Conservation (phyloP, 2,329 filamentous ascomycete species). For the Catunica adiposa region DNA sequence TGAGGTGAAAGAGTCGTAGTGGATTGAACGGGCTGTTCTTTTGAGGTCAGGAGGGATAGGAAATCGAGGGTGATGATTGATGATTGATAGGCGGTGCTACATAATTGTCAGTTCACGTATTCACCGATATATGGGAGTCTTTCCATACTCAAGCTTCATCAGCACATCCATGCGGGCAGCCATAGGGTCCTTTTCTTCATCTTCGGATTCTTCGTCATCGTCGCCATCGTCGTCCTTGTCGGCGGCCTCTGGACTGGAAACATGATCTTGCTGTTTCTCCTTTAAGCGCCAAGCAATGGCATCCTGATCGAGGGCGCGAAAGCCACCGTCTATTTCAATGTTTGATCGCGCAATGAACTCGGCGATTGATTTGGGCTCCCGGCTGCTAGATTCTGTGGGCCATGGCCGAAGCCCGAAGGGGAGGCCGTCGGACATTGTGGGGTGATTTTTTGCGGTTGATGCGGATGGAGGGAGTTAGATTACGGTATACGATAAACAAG, state of each 20-base stretch:
- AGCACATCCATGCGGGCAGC: slow-evolving; percentile 41
- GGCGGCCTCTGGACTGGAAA: slow-evolving; percentile 25
- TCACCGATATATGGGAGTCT: neutral
- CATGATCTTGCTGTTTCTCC: slow-evolving; percentile 20
- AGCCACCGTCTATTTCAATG: slow-evolving; percentile 54
- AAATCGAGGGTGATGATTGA: slow-evolving; percentile 62
- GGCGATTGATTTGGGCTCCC: slow-evolving; percentile 44
- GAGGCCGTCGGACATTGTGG: slow-evolving; percentile 8
- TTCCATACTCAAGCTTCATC: slow-evolving; percentile 37
- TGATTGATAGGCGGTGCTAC: slow-evolving; percentile 37
- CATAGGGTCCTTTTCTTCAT: slow-evolving; percentile 27
- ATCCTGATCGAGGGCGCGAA: slow-evolving; percentile 62
- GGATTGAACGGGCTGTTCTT: slow-evolving; percentile 56
- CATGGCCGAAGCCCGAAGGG: slow-evolving; percentile 15
- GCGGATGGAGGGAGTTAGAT: neutral
- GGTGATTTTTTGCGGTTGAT: neutral
- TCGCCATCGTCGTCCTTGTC: slow-evolving; percentile 29
- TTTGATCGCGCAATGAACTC: slow-evolving; percentile 69
- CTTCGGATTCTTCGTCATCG: slow-evolving; percentile 21
- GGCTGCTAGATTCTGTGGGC: slow-evolving; percentile 33
- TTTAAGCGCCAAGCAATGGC: neutral
- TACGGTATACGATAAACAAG: neutral
- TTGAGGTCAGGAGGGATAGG: slow-evolving; percentile 68
- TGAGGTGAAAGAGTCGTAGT: slow-evolving; percentile 51
- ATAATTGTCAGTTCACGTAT: slow-evolving; percentile 1